A percentile compares a stretch with the other conserved stretches of the same genome.
phyloP scores from a whole-genome alignment of 2,329 filamentous ascomycete genomes.

The Aspergillus quadricinctus region DNA sequence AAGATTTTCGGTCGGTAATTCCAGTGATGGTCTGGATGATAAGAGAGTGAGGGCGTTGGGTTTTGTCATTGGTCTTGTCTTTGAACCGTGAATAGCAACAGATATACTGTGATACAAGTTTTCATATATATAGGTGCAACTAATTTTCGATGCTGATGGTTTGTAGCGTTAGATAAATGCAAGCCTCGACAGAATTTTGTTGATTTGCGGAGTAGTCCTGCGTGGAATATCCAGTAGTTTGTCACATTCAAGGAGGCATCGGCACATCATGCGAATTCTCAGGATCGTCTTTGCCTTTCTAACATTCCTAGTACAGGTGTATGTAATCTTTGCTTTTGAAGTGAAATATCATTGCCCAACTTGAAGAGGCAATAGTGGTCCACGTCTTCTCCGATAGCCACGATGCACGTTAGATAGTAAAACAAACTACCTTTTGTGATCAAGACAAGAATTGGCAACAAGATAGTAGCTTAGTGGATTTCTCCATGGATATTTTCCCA shows the following conservation, averaged over 20 bases:
- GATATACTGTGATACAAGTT: background rate
- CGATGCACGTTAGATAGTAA: background rate
- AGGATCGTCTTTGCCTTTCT: background rate
- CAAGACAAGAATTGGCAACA: too few relatives aligned
- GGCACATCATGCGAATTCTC: background rate
- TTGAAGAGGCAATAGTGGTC: too few relatives aligned
- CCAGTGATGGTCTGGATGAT: slow-evolving; percentile 4
- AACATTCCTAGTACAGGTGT: background rate
- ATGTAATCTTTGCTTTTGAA: background rate
- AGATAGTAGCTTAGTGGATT: too few relatives aligned
- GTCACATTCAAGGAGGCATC: background rate
- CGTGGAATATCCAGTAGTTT: background rate
- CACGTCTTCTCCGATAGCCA: too few relatives aligned
- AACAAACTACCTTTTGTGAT: too few relatives aligned
- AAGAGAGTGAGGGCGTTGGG: background rate
- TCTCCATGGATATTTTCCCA: background rate
- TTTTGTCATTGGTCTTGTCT: slow-evolving; percentile 1
- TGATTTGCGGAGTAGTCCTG: too few relatives aligned
- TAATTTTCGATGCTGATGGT: slow-evolving; percentile 2
- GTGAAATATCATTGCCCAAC: background rate
- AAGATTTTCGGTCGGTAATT: slow-evolving; percentile 40
- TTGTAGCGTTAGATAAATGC: background rate
- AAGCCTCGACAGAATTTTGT: background rate
- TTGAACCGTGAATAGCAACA: background rate
- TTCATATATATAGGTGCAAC: slow-evolving; percentile 5